These are phyloP conservation scores for Bauhinia variegata DNA, from an alignment of 306 rosid species.

Conservation along the genomic window DNA sequence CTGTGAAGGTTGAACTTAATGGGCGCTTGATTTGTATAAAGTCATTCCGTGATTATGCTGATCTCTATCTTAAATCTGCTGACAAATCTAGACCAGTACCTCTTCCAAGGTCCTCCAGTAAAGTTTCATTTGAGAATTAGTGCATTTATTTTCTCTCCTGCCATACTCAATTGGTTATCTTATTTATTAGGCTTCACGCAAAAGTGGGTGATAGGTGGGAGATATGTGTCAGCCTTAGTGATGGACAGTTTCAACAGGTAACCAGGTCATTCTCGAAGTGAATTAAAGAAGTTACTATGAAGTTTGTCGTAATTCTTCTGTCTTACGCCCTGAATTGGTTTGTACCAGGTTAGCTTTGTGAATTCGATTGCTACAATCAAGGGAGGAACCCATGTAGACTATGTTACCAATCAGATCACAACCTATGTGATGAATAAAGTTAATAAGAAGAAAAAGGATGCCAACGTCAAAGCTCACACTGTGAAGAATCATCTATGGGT, in stretches of 20 bases:
- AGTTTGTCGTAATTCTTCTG: neutral
- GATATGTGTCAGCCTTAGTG: constrained; percentile 79
- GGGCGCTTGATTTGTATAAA: constrained; percentile 61
- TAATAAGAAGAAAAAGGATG: constrained; percentile 90
- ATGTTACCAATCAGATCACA: constrained; percentile 79
- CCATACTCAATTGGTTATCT: constrained; percentile 23
- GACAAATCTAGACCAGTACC: constrained; percentile 48
- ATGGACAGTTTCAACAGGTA: constrained; percentile 97
- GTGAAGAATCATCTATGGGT: constrained; percentile 95
- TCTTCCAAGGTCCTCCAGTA: constrained; percentile 63
- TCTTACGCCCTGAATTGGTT: constrained; percentile 22
- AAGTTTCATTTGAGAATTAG: neutral
- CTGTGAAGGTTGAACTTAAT: constrained; percentile 87
- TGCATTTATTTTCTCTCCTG: neutral
- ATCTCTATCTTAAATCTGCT: constrained; percentile 75
- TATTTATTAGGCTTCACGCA: constrained; percentile 55
- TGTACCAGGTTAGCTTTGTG: constrained; percentile 85
- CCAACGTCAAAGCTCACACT: constrained; percentile 86
- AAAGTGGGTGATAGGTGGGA: constrained; percentile 94
- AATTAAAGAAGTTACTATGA: neutral
- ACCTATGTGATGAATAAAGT: constrained; percentile 73
- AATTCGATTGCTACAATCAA: constrained; percentile 83
- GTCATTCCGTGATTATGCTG: constrained; percentile 78
- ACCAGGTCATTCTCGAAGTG: constrained; percentile 10
- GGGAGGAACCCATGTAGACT: constrained; percentile 96